phyloP scores from a whole-genome alignment of 768 basidiomycete genomes.

The Thelephora aurantiotincta region DNA sequence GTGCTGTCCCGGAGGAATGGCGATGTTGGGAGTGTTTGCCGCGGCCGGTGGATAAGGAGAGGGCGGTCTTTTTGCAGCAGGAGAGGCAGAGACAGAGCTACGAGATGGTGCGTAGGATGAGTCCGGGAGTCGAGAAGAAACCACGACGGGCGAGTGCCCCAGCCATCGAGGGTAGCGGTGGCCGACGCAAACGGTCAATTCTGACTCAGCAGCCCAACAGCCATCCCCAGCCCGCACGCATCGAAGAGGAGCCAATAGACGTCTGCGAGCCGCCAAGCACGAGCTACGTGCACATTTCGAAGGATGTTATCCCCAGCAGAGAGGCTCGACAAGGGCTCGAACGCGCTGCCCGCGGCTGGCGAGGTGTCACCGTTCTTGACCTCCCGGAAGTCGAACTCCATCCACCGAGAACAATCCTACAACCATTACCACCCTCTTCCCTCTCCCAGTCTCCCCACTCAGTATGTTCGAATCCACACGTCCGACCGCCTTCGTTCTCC shows the following conservation, averaged over 20 bases:
- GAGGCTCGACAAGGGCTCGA: constrained; percentile 35
- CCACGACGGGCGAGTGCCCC: constrained; percentile 21
- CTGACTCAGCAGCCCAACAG: constrained; percentile 5
- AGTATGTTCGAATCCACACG: constrained; percentile 18
- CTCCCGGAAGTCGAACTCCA: constrained; percentile 12
- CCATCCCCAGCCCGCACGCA: constrained; percentile 8
- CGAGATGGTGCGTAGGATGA: constrained; percentile 20
- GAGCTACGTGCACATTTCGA: constrained; percentile 29
- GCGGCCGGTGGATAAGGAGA: constrained; percentile 30
- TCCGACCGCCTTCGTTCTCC: constrained; percentile 44
- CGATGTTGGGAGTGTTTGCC: constrained; percentile 59
- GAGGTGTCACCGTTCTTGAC: constrained; percentile 48
- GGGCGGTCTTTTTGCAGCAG: constrained; percentile 31
- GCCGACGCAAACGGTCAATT: constrained; percentile 26
- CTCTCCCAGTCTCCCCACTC: constrained; percentile 21
- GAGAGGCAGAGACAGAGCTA: constrained; percentile 22
- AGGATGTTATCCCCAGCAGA: constrained; percentile 29
- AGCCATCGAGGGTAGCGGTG: constrained; percentile 21
- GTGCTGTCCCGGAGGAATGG: constrained; percentile 60
- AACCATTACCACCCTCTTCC: constrained; percentile 18
- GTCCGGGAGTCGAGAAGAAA: constrained; percentile 25
- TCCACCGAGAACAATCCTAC: constrained; percentile 15
- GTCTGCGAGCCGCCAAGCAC: constrained; percentile 25
- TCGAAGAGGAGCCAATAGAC: constrained; percentile 34
- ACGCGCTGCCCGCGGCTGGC: constrained; percentile 50